Percentiles rank a stretch among this genome's conserved stretches.
Conservation (phyloP, 1,284 basidiomycete species). For the Ustilago nuda region DNA sequence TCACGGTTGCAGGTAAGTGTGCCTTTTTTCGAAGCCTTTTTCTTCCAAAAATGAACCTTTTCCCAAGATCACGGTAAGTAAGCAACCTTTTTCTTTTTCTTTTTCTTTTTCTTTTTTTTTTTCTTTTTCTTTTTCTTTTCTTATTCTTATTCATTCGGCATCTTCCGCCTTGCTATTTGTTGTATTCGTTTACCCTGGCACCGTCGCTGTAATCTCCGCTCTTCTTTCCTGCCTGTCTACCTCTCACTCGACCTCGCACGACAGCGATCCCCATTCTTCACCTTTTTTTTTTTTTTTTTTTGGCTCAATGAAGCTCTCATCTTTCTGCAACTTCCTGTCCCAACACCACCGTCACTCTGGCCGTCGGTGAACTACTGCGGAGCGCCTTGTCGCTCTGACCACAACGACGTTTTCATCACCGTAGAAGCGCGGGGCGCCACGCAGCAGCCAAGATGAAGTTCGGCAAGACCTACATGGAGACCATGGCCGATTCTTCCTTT, state of each 20-base stretch:
- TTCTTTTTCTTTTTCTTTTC: background rate
- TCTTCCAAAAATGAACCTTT: background rate
- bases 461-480: conserved; percentile 80
- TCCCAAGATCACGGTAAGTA: background rate
- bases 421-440: conserved; percentile 19
- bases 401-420: background rate
- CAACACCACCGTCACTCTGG: background rate
- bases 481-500: conserved; percentile 75
- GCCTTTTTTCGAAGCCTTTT: background rate
- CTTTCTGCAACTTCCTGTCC: background rate
- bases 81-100: background rate
- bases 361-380: background rate
- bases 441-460: conserved; percentile 77
- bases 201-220: background rate
- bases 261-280: background rate
- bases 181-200: background rate
- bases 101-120: too few species aligned
- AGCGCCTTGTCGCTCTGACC: background rate
- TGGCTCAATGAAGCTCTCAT: conserved; percentile 9
- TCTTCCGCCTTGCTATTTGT: background rate
- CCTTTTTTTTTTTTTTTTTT: too few species aligned
- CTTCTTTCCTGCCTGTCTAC: background rate
- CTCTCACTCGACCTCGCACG: background rate
- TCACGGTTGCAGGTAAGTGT: background rate
- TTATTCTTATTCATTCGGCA: background rate